Conservation (phyloP, 495 filamentous ascomycete genomes). For the Xylaria scruposa region DNA sequence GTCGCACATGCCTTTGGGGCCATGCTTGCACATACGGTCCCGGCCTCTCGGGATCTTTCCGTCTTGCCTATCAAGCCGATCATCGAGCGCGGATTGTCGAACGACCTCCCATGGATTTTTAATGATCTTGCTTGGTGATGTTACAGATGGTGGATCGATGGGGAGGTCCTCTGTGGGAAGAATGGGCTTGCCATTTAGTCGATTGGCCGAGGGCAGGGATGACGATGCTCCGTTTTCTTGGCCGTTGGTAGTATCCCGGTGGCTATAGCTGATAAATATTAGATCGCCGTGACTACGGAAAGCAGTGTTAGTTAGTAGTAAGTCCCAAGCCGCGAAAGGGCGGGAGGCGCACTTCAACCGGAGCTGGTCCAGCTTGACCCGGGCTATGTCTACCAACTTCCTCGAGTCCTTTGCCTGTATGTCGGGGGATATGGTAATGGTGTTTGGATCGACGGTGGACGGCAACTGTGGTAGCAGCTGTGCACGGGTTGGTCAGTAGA, state of each 20-base stretch:
- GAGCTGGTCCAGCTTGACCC: constrained; percentile 70
- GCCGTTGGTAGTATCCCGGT: constrained; percentile 45
- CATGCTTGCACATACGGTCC: constrained; percentile 96
- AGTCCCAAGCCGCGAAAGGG: neutral
- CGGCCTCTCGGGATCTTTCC: constrained; percentile 84
- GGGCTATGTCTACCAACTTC: constrained; percentile 68
- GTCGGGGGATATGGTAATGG: constrained; percentile 80
- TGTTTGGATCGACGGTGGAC: constrained; percentile 70
- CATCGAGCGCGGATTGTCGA: constrained; percentile 83
- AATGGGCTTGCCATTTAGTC: constrained; percentile 81
- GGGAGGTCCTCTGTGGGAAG: constrained; percentile 70
- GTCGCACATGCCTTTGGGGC: constrained; percentile 97
- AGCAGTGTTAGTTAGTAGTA: constrained; percentile 24
- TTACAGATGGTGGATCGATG: constrained; percentile 62
- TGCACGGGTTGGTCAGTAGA: constrained; percentile 9
- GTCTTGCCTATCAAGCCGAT: constrained; percentile 84
- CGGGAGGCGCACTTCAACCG: constrained; percentile 66
- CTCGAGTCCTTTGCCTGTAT: constrained; percentile 78
- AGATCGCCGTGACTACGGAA: constrained; percentile 81
- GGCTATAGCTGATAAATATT: constrained; percentile 81
- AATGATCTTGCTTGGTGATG: constrained; percentile 66
- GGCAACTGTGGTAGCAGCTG: constrained; percentile 56
- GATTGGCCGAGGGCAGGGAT: constrained; percentile 56
- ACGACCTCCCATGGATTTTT: constrained; percentile 95
- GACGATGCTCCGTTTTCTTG: constrained; percentile 45